Evolutionary conservation across 176 grass and related monocot genomes (phyloP).

Genomic region (Triticum urartu): DNA sequence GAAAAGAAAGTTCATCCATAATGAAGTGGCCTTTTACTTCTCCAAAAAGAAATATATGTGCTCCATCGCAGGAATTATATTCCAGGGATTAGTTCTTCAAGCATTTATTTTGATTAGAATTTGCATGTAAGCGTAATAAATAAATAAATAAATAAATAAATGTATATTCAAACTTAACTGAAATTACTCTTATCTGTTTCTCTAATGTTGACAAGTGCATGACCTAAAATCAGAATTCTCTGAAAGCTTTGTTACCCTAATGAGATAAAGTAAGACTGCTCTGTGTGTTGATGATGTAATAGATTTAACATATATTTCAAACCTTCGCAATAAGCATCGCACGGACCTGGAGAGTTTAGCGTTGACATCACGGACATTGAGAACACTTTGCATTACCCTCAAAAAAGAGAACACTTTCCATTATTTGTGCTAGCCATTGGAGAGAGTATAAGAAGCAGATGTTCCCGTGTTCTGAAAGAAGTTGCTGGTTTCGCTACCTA

Average conservation of each 20-base stretch:
- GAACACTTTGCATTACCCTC: constrained; percentile 26
- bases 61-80: no score
- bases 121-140: no score
- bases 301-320: constrained; percentile 41
- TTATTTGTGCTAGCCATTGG: constrained; percentile 64
- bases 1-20: no score
- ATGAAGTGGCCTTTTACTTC: no score
- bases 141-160: no score
- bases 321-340: constrained; percentile 60
- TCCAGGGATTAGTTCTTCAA: no score
- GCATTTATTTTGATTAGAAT: no score
- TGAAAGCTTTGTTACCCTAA: not conserved
- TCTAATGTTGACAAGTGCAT: no score
- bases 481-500: constrained; percentile 37
- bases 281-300: constrained; percentile 23
- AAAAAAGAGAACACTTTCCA: not conserved
- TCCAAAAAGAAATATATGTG: no score
- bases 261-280: not conserved
- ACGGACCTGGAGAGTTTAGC: constrained; percentile 60
- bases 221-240: not conserved
- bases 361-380: constrained; percentile 61
- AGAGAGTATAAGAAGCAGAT: constrained; percentile 48
- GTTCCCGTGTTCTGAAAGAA: constrained; percentile 54
- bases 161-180: no score
- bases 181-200: no score